Percentiles rank a stretch among this genome's conserved stretches.
Evolutionary conservation across 2,329 filamentous ascomycete genomes (phyloP).

Genomic region (Aspergillus brasiliensis): DNA sequence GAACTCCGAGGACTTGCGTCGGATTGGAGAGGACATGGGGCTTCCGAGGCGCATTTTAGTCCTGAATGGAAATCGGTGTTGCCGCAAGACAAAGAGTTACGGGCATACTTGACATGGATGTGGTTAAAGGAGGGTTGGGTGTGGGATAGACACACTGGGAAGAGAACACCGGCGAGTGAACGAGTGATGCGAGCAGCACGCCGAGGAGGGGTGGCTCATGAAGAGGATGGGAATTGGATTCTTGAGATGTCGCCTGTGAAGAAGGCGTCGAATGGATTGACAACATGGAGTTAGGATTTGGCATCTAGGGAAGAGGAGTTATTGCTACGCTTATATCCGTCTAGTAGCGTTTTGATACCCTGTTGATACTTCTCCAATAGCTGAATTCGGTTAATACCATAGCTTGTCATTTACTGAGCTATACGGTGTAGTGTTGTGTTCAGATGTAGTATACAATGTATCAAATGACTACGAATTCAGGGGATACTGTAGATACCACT

Average conservation of each 20-base stretch:
- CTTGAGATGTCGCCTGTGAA: constrained; percentile 38
- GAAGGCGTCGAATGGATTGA: constrained; percentile 31
- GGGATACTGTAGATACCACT: not conserved
- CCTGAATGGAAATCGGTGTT: constrained; percentile 90
- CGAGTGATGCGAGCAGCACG: constrained; percentile 41
- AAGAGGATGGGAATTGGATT: constrained; percentile 44
- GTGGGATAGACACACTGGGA: constrained; percentile 74
- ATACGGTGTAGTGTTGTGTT: not conserved
- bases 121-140: constrained; percentile 85
- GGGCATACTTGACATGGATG: constrained; percentile 85
- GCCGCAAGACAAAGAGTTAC: constrained; percentile 84
- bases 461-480: no score
- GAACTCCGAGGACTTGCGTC: constrained; percentile 65
- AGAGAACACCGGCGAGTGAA: constrained; percentile 43
- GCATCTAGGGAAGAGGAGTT: not conserved
- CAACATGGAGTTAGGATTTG: not conserved
- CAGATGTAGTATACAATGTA: no score
- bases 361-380: not conserved
- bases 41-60: constrained; percentile 58
- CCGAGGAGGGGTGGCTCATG: constrained; percentile 45
- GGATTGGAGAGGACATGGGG: constrained; percentile 66
- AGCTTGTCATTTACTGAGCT: not conserved
- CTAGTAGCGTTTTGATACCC: not conserved
- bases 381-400: not conserved
- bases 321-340: not conserved